Evolutionary conservation across 1,139 yeast genomes (phyloP), one percentile per base, ranked within the genome.

Genomic region (Kodamaea derodonti): DNA sequence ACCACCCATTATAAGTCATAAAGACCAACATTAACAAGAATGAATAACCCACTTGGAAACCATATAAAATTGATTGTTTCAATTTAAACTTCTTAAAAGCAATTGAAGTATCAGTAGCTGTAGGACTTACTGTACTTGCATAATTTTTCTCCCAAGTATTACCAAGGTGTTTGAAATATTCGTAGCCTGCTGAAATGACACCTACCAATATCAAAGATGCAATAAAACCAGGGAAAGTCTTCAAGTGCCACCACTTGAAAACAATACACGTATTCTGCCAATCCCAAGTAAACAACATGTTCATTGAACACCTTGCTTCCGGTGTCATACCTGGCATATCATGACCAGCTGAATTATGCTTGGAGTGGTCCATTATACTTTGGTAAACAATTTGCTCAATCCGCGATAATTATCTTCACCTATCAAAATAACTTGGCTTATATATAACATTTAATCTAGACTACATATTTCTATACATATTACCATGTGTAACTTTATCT

Each of bases 1-100:
- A 71, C 87, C 88, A 84, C 4, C 92, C 87, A 52, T 84, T 84
- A 54, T 82, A 84, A 3, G 90, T 83, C 95, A 84, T 84, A 49
- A 84, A 84, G 1, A 84, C 75, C 48, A 83, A 69, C 95, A 84
- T 84, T 46, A 84, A 60, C 67, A 82, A 63, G 49, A 84, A 83
- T 2, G 94, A 82, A 53, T 80, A 84, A 4, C 84, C 84, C 11
- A 85, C 90, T 52, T 83, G 90, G 12, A 76, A 41, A 2, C 84
- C 94, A 52, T 86, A 85, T 24, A 76, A 51, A 15, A 68, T 32
- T 25, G 81, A 54, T 48, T 60, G 58, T 42, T 62, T 58, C 30
- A 63, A 36, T 40, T 54, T 64, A 44, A 45, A 54, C 18, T 35
- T 38, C 24, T 28, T 34, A 15, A 30, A 39, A 6, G 45, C 45